Base-by-base conservation (phyloP, 495 filamentous ascomycete species). In the Cercophora scortea region DNA sequence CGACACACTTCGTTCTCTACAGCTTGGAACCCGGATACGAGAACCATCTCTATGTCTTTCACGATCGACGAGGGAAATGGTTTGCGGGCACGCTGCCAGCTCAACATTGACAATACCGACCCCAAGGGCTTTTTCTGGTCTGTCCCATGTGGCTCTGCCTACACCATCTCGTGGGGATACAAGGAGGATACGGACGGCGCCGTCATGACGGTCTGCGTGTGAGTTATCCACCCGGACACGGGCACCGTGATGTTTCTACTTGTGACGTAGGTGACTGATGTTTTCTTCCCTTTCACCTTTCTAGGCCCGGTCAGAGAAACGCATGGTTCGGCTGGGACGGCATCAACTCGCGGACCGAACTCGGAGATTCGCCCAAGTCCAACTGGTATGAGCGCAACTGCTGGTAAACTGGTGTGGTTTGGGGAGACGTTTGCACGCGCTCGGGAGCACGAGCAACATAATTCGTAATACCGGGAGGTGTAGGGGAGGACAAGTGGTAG, bases 151-250 rank as follows among this genome's bases (percentile, higher is more conserved):
- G 25, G 10, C 19, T 12, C 8, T 39, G 46, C 1, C 33, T 63
- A 50, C 49, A 45, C 17, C 4, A 51, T 61, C 4, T 61, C 58
- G 19, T 64, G 61, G 61, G 58, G 61, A 4, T 61, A 64, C 35
- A 61, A 55, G 4, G 11, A 16, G 1, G 51, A 47, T 2, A 45
- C 35, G 1, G 61, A 61, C 36, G 50, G 55, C 11, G 61, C 53
- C 5, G 59, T 64, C 45, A 59, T 64, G 55, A 64, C 61, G 13
- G 45, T 61, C 32, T 64, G 61, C 48, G 25, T 50, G 60, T 62
- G 34, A 55, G 60, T 55, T 15, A 25, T 25, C 25, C 25, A 25
- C 25, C 25, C 25, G 25, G 2, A 25, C 25, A 25, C 25, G 25
- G 5, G 25, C 25, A 44, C 17, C 2, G 42, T 12, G 2, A 12